Base-by-base conservation (phyloP, 768 basidiomycete genomes). In the Rhizopogon vesiculosus region DNA sequence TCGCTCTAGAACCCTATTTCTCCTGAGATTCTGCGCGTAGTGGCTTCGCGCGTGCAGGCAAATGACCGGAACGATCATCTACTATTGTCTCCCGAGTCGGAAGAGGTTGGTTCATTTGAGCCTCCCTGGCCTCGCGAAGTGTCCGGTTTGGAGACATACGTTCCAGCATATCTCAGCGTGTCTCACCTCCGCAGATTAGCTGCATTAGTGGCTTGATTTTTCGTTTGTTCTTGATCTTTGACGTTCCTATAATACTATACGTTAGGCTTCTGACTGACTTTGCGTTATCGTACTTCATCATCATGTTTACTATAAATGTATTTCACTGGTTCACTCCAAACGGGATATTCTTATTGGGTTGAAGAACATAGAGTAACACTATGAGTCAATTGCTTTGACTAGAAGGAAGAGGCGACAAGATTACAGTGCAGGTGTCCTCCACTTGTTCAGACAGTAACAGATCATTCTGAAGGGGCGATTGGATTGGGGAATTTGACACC, bases 1-100 rank as follows among this genome's bases (percentile, higher is more conserved):
- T 54, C 28, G 59, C 54, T 45, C 19, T 61, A 95, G 92, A 94
- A 91, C 62, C 97, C 96, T 8, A 98, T 98, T 65, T 93, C 95
- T 2, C 91, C 93, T 22, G 96, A 98, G 74, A 98, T 99, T 59
- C 78, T 99, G 40, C 89, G 93, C 51, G 93, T 98, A 19, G 97
- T 99, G 51, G 94, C 96, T 42, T 91, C 94, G 35, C 84, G 97
- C 48, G 95, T 99, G 53, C 88, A 93, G 66, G 90, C 94, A 46
- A 93, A 96, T 70, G 97, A 98, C 74, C 87, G 93, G 64, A 94
- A 93, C 68, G 97, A 99, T 70, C 96, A 98, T 69, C 80, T 99
- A 18, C 84, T 99, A 56, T 86, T 99, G 51, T 86, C 93, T 31
- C 95, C 96, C 29, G 97, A 98, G 71, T 92, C 90, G 42, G 97